phyloP scores from a whole-genome alignment of 2,329 filamentous ascomycete genomes.

The Talaromyces sp. region DNA sequence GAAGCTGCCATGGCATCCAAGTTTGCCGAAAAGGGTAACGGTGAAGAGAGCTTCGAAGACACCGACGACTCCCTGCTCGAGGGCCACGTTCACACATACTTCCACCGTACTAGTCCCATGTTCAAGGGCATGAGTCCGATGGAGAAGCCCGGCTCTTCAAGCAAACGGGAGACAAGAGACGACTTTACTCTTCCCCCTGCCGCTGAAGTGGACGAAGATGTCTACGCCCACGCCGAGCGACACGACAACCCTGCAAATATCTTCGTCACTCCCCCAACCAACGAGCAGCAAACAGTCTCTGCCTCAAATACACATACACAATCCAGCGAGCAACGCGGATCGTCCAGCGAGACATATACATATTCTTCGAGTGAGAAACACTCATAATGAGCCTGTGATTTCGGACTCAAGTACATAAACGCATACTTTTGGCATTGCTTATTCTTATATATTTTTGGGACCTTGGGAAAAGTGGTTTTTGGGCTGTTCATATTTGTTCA shows the following conservation, averaged over 20 bases:
- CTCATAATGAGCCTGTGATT: conserved; percentile 2
- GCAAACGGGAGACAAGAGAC: conserved; percentile 36
- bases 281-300: neutral
- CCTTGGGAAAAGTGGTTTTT: conserved; percentile 2
- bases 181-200: conserved; percentile 39
- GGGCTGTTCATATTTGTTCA: conserved; percentile 2
- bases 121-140: conserved; percentile 36
- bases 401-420: neutral
- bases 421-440: conserved; percentile 9
- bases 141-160: conserved; percentile 29
- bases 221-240: conserved; percentile 8
- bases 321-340: neutral
- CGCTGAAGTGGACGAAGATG: conserved; percentile 30
- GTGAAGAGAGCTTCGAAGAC: conserved; percentile 33
- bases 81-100: conserved; percentile 56
- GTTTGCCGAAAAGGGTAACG: conserved; percentile 51
- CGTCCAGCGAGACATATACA: conserved; percentile 7
- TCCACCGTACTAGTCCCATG: conserved; percentile 55
- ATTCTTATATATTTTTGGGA: conserved; percentile 7
- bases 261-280: neutral
- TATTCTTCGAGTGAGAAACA: conserved; percentile 10
- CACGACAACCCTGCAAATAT: conserved; percentile 4
- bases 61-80: conserved; percentile 52
- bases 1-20: conserved; percentile 54
- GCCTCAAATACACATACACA: neutral